phyloP scores from a whole-genome alignment of 352 stramenopile species.

The Globisporangium solare region DNA sequence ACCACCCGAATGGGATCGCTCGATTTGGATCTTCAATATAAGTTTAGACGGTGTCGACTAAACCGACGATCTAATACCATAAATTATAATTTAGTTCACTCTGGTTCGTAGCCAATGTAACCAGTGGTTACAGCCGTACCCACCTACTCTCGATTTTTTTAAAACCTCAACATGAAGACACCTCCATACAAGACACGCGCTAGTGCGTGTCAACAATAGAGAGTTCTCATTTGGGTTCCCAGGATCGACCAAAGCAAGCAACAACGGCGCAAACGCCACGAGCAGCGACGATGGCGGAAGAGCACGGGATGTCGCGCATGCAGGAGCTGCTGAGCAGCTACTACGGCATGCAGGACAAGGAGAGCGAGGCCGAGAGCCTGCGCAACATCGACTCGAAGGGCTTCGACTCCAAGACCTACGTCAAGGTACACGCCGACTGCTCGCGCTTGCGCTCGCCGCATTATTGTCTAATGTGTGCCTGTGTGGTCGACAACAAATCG shows the following conservation, averaged over 20 bases:
- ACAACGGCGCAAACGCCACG: too few relatives aligned
- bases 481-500: not conserved
- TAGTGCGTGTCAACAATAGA: not conserved
- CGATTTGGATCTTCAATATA: not conserved
- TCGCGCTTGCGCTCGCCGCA: not conserved
- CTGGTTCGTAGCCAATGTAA: too few relatives aligned
- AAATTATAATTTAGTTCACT: not conserved
- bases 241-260: not conserved
- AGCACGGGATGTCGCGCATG: slow-evolving; percentile 79
- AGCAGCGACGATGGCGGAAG: slow-evolving; percentile 14
- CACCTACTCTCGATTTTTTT: not conserved
- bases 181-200: not conserved
- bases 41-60: not conserved
- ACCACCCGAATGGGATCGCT: too few relatives aligned
- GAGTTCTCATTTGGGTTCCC: not conserved
- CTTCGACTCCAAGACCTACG: slow-evolving; percentile 70
- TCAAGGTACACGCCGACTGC: slow-evolving; percentile 35
- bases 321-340: slow-evolving; percentile 88
- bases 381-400: slow-evolving; percentile 74
- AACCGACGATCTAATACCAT: not conserved
- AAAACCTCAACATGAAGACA: not conserved
- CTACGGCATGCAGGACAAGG: slow-evolving; percentile 76
- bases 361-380: slow-evolving; percentile 57
- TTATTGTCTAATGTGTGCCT: not conserved
- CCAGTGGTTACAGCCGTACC: too few relatives aligned